Percentiles rank a stretch among this genome's conserved stretches.
These are phyloP conservation scores for Phaeosphaeriaceae sp. DNA, from an alignment of 2,329 filamentous ascomycete species.

Conservation along the genomic window DNA sequence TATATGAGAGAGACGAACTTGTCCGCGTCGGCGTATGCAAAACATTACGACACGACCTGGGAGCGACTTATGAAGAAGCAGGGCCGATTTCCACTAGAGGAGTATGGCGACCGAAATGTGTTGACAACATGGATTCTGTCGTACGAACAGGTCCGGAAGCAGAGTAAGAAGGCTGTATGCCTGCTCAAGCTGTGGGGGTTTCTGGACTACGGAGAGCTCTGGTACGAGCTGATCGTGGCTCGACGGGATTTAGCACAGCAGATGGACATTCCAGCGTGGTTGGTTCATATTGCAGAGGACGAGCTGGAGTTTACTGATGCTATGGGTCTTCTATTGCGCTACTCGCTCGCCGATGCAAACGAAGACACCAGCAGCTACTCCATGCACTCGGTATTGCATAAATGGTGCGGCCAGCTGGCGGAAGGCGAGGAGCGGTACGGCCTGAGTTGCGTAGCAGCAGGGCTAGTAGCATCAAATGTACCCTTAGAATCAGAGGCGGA, in stretches of 20 bases:
- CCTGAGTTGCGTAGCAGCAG: constrained; percentile 13
- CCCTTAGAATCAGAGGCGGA: constrained; percentile 7
- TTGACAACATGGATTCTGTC: constrained; percentile 33
- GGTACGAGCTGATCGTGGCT: constrained; percentile 32
- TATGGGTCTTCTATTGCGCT: constrained; percentile 22
- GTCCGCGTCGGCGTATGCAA: too few species aligned
- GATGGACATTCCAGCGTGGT: constrained; percentile 8
- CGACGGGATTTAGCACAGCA: too few species aligned
- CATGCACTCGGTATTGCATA: constrained; percentile 21
- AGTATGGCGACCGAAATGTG: constrained; percentile 37
- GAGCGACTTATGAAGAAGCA: constrained; percentile 43
- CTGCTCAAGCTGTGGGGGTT: constrained; percentile 34
- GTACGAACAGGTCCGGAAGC: neutral
- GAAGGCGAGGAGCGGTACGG: constrained; percentile 9
- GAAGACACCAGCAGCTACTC: constrained; percentile 17
- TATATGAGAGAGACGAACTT: too few species aligned
- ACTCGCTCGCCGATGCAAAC: constrained; percentile 22
- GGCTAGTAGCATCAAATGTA: constrained; percentile 12
- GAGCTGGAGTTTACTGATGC: constrained; percentile 19
- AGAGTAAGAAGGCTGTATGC: constrained; percentile 21
- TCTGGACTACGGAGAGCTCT: constrained; percentile 26
- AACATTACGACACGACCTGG: constrained; percentile 45
- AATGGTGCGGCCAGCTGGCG: constrained; percentile 8
- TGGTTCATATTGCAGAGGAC: constrained; percentile 12
- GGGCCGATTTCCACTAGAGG: constrained; percentile 30